Conservation (phyloP, 441 rosid genomes). For the Eutrema salsugineum region DNA sequence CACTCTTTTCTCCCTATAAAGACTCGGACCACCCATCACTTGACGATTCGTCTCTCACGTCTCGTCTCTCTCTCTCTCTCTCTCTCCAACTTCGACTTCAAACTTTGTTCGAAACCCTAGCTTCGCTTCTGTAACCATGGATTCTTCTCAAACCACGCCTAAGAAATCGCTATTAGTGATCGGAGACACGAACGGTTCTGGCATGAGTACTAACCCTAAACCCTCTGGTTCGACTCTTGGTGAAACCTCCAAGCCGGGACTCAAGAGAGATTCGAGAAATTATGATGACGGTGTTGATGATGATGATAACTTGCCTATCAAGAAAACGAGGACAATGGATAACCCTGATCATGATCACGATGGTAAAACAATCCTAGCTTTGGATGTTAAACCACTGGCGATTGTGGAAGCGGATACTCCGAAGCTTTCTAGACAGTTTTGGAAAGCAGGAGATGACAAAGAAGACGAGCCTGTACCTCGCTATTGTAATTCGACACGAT, state of each 20-base stretch:
- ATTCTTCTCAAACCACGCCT: background rate
- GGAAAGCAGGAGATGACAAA: conserved; percentile 56
- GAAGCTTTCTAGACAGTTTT: conserved; percentile 45
- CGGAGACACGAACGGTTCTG: background rate
- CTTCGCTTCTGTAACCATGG: background rate
- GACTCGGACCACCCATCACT: background rate
- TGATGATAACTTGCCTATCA: conserved; percentile 11
- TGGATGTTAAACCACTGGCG: conserved; percentile 9
- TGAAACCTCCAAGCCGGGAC: background rate
- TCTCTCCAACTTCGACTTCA: background rate
- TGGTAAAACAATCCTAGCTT: background rate
- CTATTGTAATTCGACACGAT: conserved; percentile 12
- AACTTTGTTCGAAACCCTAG: conserved; percentile 5
- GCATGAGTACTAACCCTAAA: conserved; percentile 14
- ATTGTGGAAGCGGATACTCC: background rate
- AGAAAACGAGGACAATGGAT: conserved; percentile 22
- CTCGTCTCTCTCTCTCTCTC: background rate
- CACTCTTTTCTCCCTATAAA: background rate
- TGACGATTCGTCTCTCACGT: background rate
- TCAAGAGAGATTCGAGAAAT: conserved; percentile 16
- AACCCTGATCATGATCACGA: background rate
- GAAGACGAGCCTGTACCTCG: conserved; percentile 6
- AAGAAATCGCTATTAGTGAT: background rate
- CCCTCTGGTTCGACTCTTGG: background rate
- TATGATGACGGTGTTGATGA: background rate